Conservation (phyloP, 2,329 filamentous ascomycete species). For the Pseudogymnoascus verrucosus region DNA sequence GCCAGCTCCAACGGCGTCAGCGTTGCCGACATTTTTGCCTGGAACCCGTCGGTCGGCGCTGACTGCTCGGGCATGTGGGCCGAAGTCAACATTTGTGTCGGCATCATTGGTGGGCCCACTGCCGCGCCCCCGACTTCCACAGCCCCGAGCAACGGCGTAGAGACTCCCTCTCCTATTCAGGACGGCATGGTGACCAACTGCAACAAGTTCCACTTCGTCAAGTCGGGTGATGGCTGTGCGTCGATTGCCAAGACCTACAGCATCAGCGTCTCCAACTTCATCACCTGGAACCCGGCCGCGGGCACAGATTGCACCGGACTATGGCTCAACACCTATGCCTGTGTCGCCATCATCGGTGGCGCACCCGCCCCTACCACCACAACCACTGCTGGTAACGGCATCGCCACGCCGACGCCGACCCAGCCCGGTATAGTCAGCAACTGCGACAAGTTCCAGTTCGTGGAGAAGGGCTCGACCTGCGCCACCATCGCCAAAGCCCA, state of each 20-base stretch:
- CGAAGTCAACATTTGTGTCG: neutral
- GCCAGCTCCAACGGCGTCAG: constrained; percentile 15
- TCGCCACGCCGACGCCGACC: constrained; percentile 4
- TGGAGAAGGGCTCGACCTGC: constrained; percentile 18
- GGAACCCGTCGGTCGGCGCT: constrained; percentile 26
- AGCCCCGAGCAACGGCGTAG: neutral
- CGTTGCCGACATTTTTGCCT: constrained; percentile 20
- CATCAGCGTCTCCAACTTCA: constrained; percentile 19
- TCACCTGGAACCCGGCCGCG: constrained; percentile 26
- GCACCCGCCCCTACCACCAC: constrained; percentile 10
- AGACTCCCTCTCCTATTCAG: neutral
- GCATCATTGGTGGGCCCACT: neutral
- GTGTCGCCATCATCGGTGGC: constrained; percentile 16
- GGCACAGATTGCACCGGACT: constrained; percentile 21
- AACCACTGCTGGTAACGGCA: neutral
- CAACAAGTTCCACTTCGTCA: constrained; percentile 9
- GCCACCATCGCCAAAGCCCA: constrained; percentile 12
- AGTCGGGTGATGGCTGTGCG: constrained; percentile 21
- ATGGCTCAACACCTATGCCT: constrained; percentile 19
- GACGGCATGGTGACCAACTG: neutral
- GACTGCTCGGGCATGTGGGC: constrained; percentile 6
- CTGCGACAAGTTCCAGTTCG: constrained; percentile 23
- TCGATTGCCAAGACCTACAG: constrained; percentile 18
- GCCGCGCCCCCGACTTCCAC: neutral
- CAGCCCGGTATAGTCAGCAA: constrained; percentile 18